phyloP scores from a whole-genome alignment of 2,329 filamentous ascomycete genomes.

The Fusarium falciforme region DNA sequence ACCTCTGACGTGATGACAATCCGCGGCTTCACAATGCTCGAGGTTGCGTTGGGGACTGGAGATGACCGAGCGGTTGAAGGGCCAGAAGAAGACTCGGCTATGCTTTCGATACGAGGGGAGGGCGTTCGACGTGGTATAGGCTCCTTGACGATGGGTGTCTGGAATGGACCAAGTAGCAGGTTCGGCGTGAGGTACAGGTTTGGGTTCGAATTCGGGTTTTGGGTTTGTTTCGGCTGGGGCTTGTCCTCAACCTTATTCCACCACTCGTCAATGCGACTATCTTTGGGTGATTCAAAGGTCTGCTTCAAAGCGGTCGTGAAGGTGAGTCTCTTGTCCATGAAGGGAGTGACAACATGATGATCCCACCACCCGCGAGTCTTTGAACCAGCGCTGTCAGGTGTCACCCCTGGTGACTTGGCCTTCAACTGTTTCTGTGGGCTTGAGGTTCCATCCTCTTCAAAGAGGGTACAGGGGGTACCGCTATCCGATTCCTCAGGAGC shows the following conservation, averaged over 20 bases:
- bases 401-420: slow-evolving; percentile 51
- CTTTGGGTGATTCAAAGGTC: slow-evolving; percentile 47
- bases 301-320: slow-evolving; percentile 54
- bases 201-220: slow-evolving; percentile 9
- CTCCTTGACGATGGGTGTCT: slow-evolving; percentile 51
- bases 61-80: slow-evolving; percentile 36
- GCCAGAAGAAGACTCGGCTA: slow-evolving; percentile 18
- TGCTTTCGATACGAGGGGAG: slow-evolving; percentile 41
- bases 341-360: slow-evolving; percentile 78
- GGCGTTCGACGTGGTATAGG: slow-evolving; percentile 52
- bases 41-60: slow-evolving; percentile 17
- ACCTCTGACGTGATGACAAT: slow-evolving; percentile 53
- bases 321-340: slow-evolving; percentile 60
- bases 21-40: slow-evolving; percentile 52
- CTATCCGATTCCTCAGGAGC: slow-evolving; percentile 61
- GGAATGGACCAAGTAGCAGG: slow-evolving; percentile 30
- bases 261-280: slow-evolving; percentile 50
- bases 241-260: slow-evolving; percentile 47
- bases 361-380: slow-evolving; percentile 82
- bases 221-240: slow-evolving; percentile 5
- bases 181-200: slow-evolving; percentile 31
- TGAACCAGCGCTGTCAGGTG: slow-evolving; percentile 63
- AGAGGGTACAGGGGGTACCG: slow-evolving; percentile 72
- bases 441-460: slow-evolving; percentile 73
- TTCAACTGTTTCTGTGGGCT: slow-evolving; percentile 53